Conservation (phyloP, 441 rosid species). For the Gossypium gossypioides region DNA sequence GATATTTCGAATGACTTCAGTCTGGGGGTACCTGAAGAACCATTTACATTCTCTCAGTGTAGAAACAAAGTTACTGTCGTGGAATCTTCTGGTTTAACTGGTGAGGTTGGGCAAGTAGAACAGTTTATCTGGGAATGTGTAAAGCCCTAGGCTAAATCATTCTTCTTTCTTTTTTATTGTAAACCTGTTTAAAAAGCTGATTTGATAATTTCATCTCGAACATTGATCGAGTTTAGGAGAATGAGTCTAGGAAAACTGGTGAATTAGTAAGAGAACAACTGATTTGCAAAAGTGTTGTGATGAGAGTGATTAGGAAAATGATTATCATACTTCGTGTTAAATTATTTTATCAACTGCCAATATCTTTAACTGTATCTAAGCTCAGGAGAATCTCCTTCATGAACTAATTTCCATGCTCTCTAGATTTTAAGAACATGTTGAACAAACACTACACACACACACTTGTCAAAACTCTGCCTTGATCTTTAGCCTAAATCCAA, state of each 20-base stretch:
- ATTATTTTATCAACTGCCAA: neutral
- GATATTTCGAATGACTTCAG: slow-evolving; percentile 66
- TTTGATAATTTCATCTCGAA: neutral
- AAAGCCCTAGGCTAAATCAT: slow-evolving; percentile 33
- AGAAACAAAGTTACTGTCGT: slow-evolving; percentile 58
- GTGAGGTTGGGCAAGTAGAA: slow-evolving; percentile 54
- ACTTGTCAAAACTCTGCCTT: neutral
- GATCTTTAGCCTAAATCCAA: neutral
- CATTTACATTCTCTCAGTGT: slow-evolving; percentile 69
- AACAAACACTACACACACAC: neutral
- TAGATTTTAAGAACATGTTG: neutral
- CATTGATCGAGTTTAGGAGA: neutral
- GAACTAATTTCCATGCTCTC: neutral
- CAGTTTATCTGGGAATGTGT: slow-evolving; percentile 68
- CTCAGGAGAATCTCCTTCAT: neutral
- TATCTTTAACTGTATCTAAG: neutral
- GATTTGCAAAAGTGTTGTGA: neutral
- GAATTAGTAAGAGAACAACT: neutral
- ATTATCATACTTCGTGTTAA: neutral
- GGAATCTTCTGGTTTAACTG: slow-evolving; percentile 68
- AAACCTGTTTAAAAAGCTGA: neutral
- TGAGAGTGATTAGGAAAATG: neutral
- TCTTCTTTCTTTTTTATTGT: neutral
- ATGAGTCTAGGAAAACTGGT: neutral
- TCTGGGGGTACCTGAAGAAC: slow-evolving; percentile 60